Evolutionary conservation across 768 basidiomycete genomes (phyloP), one percentile per base, ranked within the genome.

Genomic region (Trametes villosa): DNA sequence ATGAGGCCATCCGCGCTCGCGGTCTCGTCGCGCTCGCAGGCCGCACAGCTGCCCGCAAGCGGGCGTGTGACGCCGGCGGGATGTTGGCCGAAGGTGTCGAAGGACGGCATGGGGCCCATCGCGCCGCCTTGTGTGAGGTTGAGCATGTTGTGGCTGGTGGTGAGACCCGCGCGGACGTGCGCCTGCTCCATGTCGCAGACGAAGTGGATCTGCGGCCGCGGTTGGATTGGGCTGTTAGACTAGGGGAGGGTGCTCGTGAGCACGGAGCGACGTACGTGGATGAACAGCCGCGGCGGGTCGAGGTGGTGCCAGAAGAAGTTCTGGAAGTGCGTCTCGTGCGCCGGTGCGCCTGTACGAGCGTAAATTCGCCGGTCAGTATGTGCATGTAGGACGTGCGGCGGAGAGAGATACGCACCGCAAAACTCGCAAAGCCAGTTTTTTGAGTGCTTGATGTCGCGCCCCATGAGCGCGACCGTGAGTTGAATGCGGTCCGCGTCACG

Each of bases 341-440:
- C 45, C 13, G 54, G 44, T 15, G 22, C 22, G 26, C 54, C 54
- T 56, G 26, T 24, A 20, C 33, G 13, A 4, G 36, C 15, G n/a
- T 44, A 44, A 9, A 41, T n/a, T 6, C 40, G 40, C 40, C 13
- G 42, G 9, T 44, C 20, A 6, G 42, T 3, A 45, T 22, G 9
- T 45, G 4, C 11, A 45, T 18, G 18, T 22, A 26, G 44, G 12
- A 18, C 18, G 36, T 26, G 22, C 42, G 22, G 42, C 5, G n/a
- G n/a, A 8, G 22, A 11, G 17, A n/a, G 33, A 22, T 1, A 34
- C 51, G 5, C n/a, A 61, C 60, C 60, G 41, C 60, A 61, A n/a
- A 24, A 61, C 41, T 61, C 60, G 60, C 60, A 61, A 30, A 26
- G 29, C 60, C 60, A 55, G 13, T 55, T 44, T 47, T 61, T 61